Evolutionary conservation across 1,284 basidiomycete species (phyloP).

Genomic region (Puccinia coronata): DNA sequence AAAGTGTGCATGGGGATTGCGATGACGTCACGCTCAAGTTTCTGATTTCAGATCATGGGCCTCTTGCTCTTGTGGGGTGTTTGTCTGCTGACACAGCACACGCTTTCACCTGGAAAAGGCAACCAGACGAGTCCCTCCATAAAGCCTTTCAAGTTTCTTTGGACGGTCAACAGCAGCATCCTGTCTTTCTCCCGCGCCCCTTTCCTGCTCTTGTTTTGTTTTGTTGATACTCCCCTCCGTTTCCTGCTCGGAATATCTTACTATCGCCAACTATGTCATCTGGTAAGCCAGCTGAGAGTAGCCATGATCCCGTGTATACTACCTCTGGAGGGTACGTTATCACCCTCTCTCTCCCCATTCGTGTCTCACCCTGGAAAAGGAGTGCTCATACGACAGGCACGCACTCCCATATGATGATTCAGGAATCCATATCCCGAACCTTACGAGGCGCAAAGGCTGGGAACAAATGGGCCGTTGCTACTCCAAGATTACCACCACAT

Average conservation of each 20-base stretch:
- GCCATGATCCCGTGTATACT: slow-evolving; percentile 30
- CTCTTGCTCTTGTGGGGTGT: too few relatives aligned
- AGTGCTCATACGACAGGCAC: neutral
- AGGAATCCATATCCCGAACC: slow-evolving; percentile 48
- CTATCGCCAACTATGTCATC: slow-evolving; percentile 40
- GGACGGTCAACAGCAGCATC: neutral
- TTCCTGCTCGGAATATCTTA: neutral
- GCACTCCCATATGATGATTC: neutral
- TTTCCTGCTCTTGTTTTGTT: neutral
- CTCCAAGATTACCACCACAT: slow-evolving; percentile 65
- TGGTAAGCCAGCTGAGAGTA: slow-evolving; percentile 1
- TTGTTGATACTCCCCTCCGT: neutral
- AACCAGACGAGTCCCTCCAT: too few relatives aligned
- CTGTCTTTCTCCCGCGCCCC: neutral
- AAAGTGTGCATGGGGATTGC: neutral
- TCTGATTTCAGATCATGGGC: neutral
- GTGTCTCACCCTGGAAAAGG: neutral
- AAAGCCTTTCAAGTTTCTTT: too few relatives aligned
- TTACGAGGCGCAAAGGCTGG: slow-evolving; percentile 67
- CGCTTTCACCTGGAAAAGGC: too few relatives aligned
- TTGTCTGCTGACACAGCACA: neutral
- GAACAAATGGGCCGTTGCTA: slow-evolving; percentile 75
- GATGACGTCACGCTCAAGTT: neutral
- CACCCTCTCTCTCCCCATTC: neutral
- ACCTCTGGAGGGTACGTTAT: slow-evolving; percentile 44